These are phyloP conservation scores for Pseudogymnoascus pannorum DNA, from an alignment of 2,329 filamentous ascomycete species.

Conservation along the genomic window DNA sequence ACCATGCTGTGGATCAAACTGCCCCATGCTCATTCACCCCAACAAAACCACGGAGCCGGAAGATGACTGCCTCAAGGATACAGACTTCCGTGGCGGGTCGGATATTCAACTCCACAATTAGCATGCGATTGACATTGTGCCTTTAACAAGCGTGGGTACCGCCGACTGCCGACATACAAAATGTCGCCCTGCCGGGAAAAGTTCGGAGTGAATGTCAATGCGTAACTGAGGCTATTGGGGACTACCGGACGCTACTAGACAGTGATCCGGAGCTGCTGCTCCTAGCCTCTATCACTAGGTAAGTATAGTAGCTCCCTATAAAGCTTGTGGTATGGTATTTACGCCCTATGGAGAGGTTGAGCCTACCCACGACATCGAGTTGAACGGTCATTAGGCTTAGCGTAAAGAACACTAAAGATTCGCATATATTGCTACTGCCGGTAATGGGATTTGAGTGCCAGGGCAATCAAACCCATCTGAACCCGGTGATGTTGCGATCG, in stretches of 20 bases:
- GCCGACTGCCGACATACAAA: background rate
- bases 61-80: conserved; percentile 5
- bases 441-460: background rate
- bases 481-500: background rate
- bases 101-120: background rate
- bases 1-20: background rate
- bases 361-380: background rate
- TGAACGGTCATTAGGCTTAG: background rate
- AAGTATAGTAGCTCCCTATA: background rate
- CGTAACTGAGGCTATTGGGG: background rate
- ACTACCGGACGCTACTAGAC: background rate
- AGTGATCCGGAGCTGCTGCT: background rate
- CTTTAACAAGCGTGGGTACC: background rate
- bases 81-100: background rate
- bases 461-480: background rate
- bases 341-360: background rate
- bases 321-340: background rate
- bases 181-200: background rate
- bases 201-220: background rate
- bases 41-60: background rate
- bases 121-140: background rate
- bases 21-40: background rate
- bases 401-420: background rate
- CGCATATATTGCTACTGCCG: background rate
- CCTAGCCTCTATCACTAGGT: background rate